Conservation (phyloP, 2,329 filamentous ascomycete genomes). For the Tolypocladium capitatum region DNA sequence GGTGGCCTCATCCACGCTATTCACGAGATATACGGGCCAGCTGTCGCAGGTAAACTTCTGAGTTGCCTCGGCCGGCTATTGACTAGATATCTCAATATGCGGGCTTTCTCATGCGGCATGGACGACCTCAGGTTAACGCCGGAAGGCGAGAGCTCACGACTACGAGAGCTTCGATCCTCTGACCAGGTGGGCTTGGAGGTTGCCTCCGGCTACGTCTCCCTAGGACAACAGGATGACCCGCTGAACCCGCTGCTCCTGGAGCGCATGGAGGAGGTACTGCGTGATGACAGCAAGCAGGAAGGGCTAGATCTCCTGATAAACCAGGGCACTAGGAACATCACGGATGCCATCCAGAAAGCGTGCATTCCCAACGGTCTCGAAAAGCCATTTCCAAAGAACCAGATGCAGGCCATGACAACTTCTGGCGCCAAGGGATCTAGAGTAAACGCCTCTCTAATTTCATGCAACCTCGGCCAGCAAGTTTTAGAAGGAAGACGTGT, state of each 20-base stretch:
- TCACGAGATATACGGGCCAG: slow-evolving; percentile 86
- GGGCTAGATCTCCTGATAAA: slow-evolving; percentile 85
- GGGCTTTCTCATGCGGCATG: slow-evolving; percentile 93
- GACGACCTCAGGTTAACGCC: slow-evolving; percentile 82
- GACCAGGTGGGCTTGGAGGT: slow-evolving; percentile 61
- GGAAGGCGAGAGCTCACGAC: slow-evolving; percentile 60
- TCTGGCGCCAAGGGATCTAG: slow-evolving; percentile 87
- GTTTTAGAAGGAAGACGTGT: slow-evolving; percentile 91
- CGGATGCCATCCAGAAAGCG: slow-evolving; percentile 60
- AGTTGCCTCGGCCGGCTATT: slow-evolving; percentile 81
- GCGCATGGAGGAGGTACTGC: slow-evolving; percentile 76
- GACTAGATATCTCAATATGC: slow-evolving; percentile 82
- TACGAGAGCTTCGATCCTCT: slow-evolving; percentile 54
- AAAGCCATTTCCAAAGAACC: slow-evolving; percentile 90
- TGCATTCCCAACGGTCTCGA: slow-evolving; percentile 74
- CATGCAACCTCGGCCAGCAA: slow-evolving; percentile 93
- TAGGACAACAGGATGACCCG: slow-evolving; percentile 51
- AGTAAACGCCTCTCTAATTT: slow-evolving; percentile 96
- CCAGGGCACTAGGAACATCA: slow-evolving; percentile 53
- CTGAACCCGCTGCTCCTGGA: slow-evolving; percentile 59
- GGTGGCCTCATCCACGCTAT: slow-evolving; percentile 85
- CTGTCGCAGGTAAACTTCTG: slow-evolving; percentile 71
- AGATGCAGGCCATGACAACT: slow-evolving; percentile 98
- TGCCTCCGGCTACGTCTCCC: slow-evolving; percentile 76
- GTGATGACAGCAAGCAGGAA: slow-evolving; percentile 82